A percentile compares a stretch with the other conserved stretches of the same genome.
Evolutionary conservation across 768 basidiomycete species (phyloP).

Genomic region (Hygrocybe coccinea): DNA sequence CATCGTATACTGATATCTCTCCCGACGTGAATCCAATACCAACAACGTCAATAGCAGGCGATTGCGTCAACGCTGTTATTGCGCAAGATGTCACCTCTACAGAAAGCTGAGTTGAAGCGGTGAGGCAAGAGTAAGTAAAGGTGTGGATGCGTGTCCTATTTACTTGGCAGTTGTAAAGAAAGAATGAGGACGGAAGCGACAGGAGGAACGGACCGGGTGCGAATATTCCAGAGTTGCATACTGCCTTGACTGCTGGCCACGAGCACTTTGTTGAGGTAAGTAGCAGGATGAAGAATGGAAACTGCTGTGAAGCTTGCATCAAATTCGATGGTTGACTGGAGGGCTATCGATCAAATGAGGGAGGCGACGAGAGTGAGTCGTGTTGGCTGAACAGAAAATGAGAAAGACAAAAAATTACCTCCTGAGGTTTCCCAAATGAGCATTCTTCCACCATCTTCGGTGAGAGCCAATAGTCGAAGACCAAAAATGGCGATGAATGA

Average conservation of each 20-base stretch:
- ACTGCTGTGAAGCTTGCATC: conserved; percentile 83
- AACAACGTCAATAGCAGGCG: conserved; percentile 93
- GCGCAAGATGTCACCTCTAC: conserved; percentile 34
- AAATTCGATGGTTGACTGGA: conserved; percentile 70
- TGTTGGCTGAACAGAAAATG: conserved; percentile 8
- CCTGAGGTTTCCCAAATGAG: conserved; percentile 67
- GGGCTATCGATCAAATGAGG: conserved; percentile 38
- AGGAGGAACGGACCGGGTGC: conserved; percentile 55
- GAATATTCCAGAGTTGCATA: conserved; percentile 92
- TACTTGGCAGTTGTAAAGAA: conserved; percentile 7
- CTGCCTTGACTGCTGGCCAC: conserved; percentile 76
- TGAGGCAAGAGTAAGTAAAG: conserved; percentile 51
- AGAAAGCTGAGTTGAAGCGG: conserved; percentile 29
- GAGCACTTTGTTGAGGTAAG: conserved; percentile 93
- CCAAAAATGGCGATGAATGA: conserved; percentile 76
- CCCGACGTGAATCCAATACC: conserved; percentile 90
- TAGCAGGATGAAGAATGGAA: conserved; percentile 83
- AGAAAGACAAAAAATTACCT: conserved; percentile 44
- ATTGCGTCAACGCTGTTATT: conserved; percentile 80
- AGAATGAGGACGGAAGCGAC: conserved; percentile 67
- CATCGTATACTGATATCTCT: conserved; percentile 82
- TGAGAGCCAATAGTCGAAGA: conserved; percentile 70
- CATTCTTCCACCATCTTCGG: conserved; percentile 73
- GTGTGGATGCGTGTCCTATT: conserved; percentile 80
- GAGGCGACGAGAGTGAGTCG: conserved; percentile 17